phyloP scores from a whole-genome alignment of 192 early-diverging fungal species.

The Chytriomyces sp. region DNA sequence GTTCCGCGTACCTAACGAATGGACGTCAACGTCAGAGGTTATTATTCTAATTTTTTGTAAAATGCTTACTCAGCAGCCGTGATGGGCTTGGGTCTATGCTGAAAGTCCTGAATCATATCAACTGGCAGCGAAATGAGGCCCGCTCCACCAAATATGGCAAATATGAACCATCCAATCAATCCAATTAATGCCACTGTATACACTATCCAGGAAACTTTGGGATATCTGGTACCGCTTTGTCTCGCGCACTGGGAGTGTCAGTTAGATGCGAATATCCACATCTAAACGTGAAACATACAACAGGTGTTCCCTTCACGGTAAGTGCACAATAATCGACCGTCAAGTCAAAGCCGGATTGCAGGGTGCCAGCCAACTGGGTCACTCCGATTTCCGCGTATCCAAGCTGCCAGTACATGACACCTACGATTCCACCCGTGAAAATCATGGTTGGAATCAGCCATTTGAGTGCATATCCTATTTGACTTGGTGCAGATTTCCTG shows the following conservation, averaged over 20 bases:
- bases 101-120: constrained; percentile 56
- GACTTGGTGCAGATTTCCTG: constrained; percentile 32
- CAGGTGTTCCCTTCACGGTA: background rate
- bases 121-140: constrained; percentile 55
- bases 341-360: constrained; percentile 18
- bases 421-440: constrained; percentile 46
- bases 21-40: constrained; percentile 9
- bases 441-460: constrained; percentile 56
- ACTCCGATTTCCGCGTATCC: constrained; percentile 50
- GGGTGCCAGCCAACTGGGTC: constrained; percentile 23
- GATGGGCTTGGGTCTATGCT: constrained; percentile 59
- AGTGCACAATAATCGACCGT: constrained; percentile 35
- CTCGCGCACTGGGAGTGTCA: constrained; percentile 25
- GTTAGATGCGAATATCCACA: background rate
- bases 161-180: constrained; percentile 58
- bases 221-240: constrained; percentile 38
- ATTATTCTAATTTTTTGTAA: background rate
- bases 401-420: constrained; percentile 50
- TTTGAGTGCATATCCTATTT: constrained; percentile 57
- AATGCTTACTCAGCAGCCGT: constrained; percentile 46
- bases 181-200: constrained; percentile 59
- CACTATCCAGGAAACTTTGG: constrained; percentile 52
- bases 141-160: constrained; percentile 61
- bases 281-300: constrained; percentile 11
- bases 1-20: constrained; percentile 42